A percentile compares a stretch with the other conserved stretches of the same genome.
Conservation (phyloP, 768 basidiomycete genomes). For the Leucosporidium scottii region DNA sequence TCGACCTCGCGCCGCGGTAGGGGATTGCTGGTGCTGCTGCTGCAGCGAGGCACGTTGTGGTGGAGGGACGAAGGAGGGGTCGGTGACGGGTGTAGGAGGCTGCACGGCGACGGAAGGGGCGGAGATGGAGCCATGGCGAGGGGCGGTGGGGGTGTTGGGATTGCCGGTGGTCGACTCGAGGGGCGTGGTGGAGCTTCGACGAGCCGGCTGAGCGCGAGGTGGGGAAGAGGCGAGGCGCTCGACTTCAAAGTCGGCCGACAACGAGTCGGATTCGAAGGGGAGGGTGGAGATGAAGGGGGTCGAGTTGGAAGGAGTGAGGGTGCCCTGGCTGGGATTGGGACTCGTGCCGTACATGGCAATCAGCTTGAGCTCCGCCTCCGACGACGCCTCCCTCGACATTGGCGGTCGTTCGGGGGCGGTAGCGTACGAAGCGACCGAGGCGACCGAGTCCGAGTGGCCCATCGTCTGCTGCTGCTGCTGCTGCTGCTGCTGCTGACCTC, state of each 20-base stretch:
- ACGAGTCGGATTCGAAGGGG: no score
- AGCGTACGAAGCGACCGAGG: conserved; percentile 12
- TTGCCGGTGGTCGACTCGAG: not conserved
- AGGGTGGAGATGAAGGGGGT: not conserved
- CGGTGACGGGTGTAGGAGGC: no score
- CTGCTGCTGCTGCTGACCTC: not conserved
- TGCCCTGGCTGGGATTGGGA: not conserved
- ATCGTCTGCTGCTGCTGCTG: not conserved
- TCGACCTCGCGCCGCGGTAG: not conserved
- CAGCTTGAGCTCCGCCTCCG: conserved; percentile 17
- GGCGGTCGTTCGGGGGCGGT: conserved; percentile 3
- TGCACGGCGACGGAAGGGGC: not conserved
- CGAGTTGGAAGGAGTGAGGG: not conserved
- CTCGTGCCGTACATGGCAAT: conserved; percentile 25
- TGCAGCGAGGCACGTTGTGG: not conserved
- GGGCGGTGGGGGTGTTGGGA: not conserved
- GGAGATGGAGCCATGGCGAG: not conserved
- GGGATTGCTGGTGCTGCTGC: not conserved
- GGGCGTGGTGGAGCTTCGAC: not conserved
- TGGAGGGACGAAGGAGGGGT: not conserved
- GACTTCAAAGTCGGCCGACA: not conserved
- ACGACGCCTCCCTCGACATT: not conserved
- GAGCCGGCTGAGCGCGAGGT: not conserved
- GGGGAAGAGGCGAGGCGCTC: not conserved
- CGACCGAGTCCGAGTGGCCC: conserved; percentile 3